These are phyloP conservation scores for Kwoniella sp. DNA, from an alignment of 768 basidiomycete genomes.

Conservation along the genomic window DNA sequence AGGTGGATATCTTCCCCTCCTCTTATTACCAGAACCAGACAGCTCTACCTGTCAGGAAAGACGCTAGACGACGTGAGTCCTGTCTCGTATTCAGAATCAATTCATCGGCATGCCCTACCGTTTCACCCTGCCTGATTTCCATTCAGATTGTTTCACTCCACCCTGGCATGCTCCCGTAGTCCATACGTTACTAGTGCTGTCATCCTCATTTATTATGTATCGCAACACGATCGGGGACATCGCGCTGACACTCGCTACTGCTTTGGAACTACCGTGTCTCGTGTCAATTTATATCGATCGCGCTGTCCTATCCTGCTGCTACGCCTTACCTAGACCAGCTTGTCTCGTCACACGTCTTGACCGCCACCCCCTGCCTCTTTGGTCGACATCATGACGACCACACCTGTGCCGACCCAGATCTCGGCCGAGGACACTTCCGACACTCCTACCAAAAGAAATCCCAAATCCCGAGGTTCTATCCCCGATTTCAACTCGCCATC, in stretches of 20 bases:
- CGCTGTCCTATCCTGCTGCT: not conserved
- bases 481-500: constrained; percentile 19
- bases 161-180: not conserved
- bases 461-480: not conserved
- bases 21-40: not conserved
- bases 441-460: constrained; percentile 2
- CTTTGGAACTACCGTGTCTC: not conserved
- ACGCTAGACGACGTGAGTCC: not conserved
- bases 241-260: not conserved
- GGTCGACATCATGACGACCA: constrained; percentile 5
- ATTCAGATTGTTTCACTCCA: not conserved
- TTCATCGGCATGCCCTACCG: not conserved
- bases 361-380: not conserved
- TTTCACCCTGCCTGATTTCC: not conserved
- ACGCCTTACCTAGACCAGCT: not conserved
- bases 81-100: not conserved
- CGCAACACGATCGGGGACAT: not conserved
- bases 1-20: not conserved
- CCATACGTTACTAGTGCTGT: not conserved
- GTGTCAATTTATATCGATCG: not conserved
- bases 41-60: not conserved
- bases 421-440: constrained; percentile 8
- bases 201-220: not conserved
- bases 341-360: not conserved
- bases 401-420: not conserved